Base-by-base conservation (phyloP, 1,284 basidiomycete species). In the Coniferiporia sulphurascens region DNA sequence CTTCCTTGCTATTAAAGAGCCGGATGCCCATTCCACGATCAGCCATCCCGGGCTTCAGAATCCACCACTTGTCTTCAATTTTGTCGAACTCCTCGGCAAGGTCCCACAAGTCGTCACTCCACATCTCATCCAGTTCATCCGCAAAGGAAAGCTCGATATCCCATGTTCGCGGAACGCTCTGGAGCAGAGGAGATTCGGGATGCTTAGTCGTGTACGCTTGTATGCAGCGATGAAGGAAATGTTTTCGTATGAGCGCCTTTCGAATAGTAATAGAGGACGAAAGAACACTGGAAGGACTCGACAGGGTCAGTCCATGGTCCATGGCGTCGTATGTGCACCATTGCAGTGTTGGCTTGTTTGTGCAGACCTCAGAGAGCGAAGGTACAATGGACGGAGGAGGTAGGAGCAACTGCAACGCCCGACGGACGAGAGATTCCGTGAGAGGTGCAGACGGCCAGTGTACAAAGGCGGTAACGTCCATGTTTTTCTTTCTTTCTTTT, bases 21-120 rank as follows among this genome's bases (percentile, higher is more conserved):
- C 95, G 77, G 63, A 99, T 96, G 0, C 96, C 97, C 78, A 94
- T 92, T 3, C 94, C 97, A 56, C 94, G 83, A 76, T 99, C 96
- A 1, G 95, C 89, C 89, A 99, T 97, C 10, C 94, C 94, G 43
- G 97, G 95, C 74, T 99, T 99, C 56, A 99, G 73, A 59, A 98
- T 95, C 80, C 87, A 98, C 94, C 95, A 94, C 62, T 76, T 83
- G 6, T 72, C 66, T 7, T 70, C 71, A 1, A 65, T 67, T 22
- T 74, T 70, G 32, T 85, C 80, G 36, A 98, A 78, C 32, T 79
- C 75, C 57, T 82, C 74, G 2, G 80, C 83, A 9, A 99, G 81
- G 58, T 98, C 95, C 78, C 89, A 99, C 27, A 99, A 79, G 62
- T 99, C 97, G 70, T 99, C 96, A 51, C 84, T 75, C 80, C 95